Conservation (phyloP, 106 monocot genomes). For the Acanthochlamys bracteata region DNA sequence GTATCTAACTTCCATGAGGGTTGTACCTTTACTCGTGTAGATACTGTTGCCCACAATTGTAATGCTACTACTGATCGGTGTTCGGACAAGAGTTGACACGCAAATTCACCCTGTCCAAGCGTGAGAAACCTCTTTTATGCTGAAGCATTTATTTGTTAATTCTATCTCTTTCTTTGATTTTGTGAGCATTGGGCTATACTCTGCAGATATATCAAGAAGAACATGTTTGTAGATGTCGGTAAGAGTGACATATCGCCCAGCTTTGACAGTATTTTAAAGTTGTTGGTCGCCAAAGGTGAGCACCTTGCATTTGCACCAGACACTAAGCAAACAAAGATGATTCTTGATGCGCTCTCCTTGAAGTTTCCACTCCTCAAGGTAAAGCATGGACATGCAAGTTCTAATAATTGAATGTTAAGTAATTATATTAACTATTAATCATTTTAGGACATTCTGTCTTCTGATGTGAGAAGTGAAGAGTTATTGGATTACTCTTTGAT, state of each 20-base stretch:
- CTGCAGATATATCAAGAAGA: conserved; percentile 58
- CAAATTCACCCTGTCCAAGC: conserved; percentile 71
- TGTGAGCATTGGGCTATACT: neutral
- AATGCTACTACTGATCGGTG: conserved; percentile 65
- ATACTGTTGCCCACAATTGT: conserved; percentile 73
- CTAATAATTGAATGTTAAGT: no score
- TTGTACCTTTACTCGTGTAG: conserved; percentile 18
- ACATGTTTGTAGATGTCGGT: conserved; percentile 76
- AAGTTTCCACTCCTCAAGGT: conserved; percentile 78
- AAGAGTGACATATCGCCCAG: conserved; percentile 65
- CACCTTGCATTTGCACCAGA: conserved; percentile 66
- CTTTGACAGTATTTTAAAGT: conserved; percentile 43
- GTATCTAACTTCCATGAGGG: no score
- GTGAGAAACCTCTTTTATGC: conserved; percentile 12
- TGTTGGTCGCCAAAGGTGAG: conserved; percentile 35
- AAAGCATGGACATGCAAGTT: no score
- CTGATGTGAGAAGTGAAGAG: no score
- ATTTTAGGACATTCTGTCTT: no score
- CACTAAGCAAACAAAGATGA: conserved; percentile 36
- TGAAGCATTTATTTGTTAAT: neutral
- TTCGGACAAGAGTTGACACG: conserved; percentile 64
- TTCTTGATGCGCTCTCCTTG: conserved; percentile 47
- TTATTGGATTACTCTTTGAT: no score
- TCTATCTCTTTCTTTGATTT: neutral
- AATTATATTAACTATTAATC: no score